These are phyloP conservation scores for Aspergillus viridinutans DNA, from an alignment of 2,329 filamentous ascomycete species.

Conservation along the genomic window DNA sequence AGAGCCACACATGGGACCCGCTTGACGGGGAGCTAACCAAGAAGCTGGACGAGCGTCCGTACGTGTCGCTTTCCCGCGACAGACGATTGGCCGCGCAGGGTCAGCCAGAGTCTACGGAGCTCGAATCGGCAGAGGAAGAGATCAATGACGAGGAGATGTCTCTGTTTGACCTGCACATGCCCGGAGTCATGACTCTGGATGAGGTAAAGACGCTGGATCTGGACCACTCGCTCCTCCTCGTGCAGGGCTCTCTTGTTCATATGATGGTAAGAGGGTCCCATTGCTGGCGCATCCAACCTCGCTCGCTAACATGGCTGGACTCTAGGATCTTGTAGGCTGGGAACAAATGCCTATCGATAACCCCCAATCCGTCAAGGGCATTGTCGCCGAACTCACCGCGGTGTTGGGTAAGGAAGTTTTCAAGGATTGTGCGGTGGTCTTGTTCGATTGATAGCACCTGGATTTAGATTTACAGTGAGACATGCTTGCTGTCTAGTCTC, in stretches of 20 bases:
- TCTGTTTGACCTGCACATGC: constrained; percentile 45
- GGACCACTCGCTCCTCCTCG: constrained; percentile 41
- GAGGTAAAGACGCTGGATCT: constrained; percentile 42
- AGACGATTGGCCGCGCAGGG: constrained; percentile 14
- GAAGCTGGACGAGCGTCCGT: constrained; percentile 41
- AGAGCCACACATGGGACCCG: constrained; percentile 43
- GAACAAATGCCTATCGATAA: constrained; percentile 40
- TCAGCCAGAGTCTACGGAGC: background rate
- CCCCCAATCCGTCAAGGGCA: constrained; percentile 44
- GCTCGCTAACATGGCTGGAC: background rate
- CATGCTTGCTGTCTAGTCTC: background rate
- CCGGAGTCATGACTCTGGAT: constrained; percentile 42
- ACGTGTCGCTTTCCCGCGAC: constrained; percentile 44
- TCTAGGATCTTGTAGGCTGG: constrained; percentile 46
- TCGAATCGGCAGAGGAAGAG: constrained; percentile 11
- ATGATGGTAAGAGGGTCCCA: constrained; percentile 34
- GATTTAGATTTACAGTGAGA: background rate
- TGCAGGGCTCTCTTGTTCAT: constrained; percentile 40
- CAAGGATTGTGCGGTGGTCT: constrained; percentile 36
- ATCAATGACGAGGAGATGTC: constrained; percentile 41
- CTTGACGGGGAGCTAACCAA: constrained; percentile 39
- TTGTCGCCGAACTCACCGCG: constrained; percentile 45
- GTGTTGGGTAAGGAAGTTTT: constrained; percentile 42
- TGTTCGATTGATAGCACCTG: constrained; percentile 28
- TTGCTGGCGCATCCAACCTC: background rate